These are phyloP conservation scores for Rhododendron ovatum DNA, from an alignment of 148 eudicot species.

Conservation along the genomic window DNA sequence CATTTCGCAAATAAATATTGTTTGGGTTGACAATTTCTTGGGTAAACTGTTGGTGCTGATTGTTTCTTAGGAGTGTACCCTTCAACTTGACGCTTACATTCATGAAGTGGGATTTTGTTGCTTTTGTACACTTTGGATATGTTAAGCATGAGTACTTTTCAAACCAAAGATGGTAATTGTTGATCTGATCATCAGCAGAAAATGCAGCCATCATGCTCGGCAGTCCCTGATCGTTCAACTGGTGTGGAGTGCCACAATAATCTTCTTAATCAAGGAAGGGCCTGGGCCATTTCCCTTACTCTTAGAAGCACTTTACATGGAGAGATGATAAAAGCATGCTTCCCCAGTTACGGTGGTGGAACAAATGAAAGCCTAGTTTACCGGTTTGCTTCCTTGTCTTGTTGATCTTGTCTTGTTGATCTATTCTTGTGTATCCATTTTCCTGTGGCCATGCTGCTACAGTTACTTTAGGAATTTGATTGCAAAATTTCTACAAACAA, in stretches of 20 bases:
- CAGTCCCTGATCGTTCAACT: conserved; percentile 22
- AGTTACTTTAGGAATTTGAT: background rate
- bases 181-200: conserved; percentile 31
- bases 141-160: background rate
- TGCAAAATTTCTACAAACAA: background rate
- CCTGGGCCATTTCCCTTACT: conserved; percentile 82
- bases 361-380: conserved; percentile 54
- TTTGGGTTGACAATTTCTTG: background rate
- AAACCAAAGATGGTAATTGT: background rate
- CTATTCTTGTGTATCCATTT: background rate
- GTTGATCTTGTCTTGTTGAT: background rate
- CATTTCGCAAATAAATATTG: background rate
- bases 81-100: background rate
- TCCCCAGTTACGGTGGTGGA: conserved; percentile 37
- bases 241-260: conserved; percentile 17
- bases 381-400: conserved; percentile 41
- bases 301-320: conserved; percentile 54
- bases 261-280: conserved; percentile 68
- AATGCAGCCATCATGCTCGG: conserved; percentile 37
- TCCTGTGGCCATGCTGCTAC: conserved; percentile 2
- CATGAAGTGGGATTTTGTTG: background rate
- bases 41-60: background rate
- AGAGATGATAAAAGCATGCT: conserved; percentile 53
- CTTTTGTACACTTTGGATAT: background rate
- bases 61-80: background rate